Evolutionary conservation across 2,329 filamentous ascomycete species (phyloP).

Genomic region (Pestalotiopsis fici): DNA sequence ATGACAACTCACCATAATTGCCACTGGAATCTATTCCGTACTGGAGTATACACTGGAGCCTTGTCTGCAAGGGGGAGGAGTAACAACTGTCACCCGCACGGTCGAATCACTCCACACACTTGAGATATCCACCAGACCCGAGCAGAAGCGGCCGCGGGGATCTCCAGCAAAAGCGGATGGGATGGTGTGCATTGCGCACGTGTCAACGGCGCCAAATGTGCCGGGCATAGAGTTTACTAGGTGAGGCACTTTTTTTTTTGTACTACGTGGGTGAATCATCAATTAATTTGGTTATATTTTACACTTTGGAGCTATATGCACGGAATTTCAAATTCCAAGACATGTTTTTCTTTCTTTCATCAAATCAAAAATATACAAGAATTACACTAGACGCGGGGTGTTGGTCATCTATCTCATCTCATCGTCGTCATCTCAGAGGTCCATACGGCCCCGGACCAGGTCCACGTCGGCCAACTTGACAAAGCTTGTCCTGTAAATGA

Average conservation of each 20-base stretch:
- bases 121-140: not conserved
- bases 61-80: not conserved
- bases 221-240: not conserved
- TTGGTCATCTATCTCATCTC: not conserved
- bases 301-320: not conserved
- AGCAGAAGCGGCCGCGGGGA: not conserved
- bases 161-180: not conserved
- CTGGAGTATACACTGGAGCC: not conserved
- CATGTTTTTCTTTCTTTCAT: too few relatives aligned
- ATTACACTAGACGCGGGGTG: not conserved
- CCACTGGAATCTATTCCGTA: not conserved
- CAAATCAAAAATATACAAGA: not conserved
- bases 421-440: not conserved
- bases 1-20: too few relatives aligned
- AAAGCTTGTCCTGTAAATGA: constrained; percentile 29
- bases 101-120: not conserved
- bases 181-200: not conserved
- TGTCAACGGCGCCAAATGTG: not conserved
- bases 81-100: not conserved
- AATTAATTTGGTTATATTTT: not conserved
- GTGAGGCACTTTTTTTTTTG: not conserved
- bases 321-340: not conserved
- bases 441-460: constrained; percentile 24
- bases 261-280: not conserved
- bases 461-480: constrained; percentile 26